These are phyloP conservation scores for Clarireedia paspali DNA, from an alignment of 2,329 filamentous ascomycete genomes.

Conservation along the genomic window DNA sequence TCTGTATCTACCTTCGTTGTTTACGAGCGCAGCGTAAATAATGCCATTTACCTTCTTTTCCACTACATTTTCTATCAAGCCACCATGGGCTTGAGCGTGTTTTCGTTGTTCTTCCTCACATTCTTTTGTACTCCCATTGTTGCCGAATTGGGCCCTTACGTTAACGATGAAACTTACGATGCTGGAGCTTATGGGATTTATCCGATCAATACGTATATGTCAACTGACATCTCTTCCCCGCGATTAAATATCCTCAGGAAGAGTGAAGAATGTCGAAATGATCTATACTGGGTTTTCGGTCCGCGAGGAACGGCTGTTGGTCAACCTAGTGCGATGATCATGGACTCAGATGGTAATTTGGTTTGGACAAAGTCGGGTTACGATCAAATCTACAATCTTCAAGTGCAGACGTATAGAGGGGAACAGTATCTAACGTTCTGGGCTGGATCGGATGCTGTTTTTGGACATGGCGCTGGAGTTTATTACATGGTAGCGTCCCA, in stretches of 20 bases:
- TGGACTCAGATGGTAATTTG: constrained; percentile 36
- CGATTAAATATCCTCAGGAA: constrained; percentile 28
- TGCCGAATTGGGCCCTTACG: constrained; percentile 1
- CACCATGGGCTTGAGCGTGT: neutral
- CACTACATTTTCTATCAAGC: neutral
- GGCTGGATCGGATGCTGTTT: constrained; percentile 39
- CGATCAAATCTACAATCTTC: constrained; percentile 37
- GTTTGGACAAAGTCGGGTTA: constrained; percentile 36
- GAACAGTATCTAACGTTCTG: constrained; percentile 41
- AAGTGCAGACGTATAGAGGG: constrained; percentile 37
- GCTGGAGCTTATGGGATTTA: constrained; percentile 30
- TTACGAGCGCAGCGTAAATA: neutral
- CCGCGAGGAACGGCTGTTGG: constrained; percentile 30
- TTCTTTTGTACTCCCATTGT: neutral
- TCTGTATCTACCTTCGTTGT: neutral
- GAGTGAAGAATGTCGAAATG: constrained; percentile 32
- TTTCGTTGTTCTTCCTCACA: neutral
- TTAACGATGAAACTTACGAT: constrained; percentile 28
- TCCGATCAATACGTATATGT: constrained; percentile 30
- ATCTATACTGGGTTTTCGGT: constrained; percentile 33
- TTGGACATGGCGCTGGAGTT: constrained; percentile 38
- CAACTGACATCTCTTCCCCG: constrained; percentile 30
- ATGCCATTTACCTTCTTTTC: neutral
- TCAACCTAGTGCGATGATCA: constrained; percentile 35
- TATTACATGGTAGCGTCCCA: constrained; percentile 36